These are phyloP conservation scores for Vavraia culicis DNA, from an alignment of 371 early-diverging fungal species.

Conservation along the genomic window DNA sequence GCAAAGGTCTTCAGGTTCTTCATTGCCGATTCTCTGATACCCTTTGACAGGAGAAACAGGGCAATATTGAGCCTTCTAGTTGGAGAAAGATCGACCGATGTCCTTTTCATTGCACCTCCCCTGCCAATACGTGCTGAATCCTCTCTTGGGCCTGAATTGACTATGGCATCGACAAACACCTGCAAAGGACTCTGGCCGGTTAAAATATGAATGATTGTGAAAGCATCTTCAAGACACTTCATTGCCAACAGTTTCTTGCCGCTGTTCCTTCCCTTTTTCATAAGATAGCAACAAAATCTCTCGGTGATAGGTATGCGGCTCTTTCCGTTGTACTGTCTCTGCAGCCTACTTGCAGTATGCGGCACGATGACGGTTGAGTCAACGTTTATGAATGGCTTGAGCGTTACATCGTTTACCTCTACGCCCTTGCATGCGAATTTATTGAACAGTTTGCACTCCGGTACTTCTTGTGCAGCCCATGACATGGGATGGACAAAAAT, in stretches of 20 bases:
- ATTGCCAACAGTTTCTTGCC: constrained; percentile 98
- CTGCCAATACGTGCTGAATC: constrained; percentile 97
- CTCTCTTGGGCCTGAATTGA: constrained; percentile 99
- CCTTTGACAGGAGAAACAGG: constrained; percentile 76
- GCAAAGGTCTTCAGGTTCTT: constrained; percentile 91
- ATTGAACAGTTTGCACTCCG: constrained; percentile 28
- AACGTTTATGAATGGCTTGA: constrained; percentile 39
- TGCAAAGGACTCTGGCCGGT: constrained; percentile 97
- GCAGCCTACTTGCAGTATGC: constrained; percentile 34
- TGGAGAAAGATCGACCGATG: constrained; percentile 99
- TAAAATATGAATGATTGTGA: constrained; percentile 89
- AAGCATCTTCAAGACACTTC: constrained; percentile 92
- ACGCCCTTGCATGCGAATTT: constrained; percentile 39
- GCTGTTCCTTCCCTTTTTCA: constrained; percentile 99
- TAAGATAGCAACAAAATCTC: constrained; percentile 93
- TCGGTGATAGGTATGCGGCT: constrained; percentile 85
- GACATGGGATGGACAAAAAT: too few species aligned
- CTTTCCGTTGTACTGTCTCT: constrained; percentile 29
- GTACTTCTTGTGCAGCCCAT: too few species aligned
- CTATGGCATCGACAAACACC: constrained; percentile 89
- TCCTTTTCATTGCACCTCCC: constrained; percentile 95
- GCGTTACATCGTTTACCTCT: constrained; percentile 30
- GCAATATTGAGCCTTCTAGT: constrained; percentile 93
- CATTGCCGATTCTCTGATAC: constrained; percentile 65
- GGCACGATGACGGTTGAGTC: constrained; percentile 33